A percentile compares a stretch with the other conserved stretches of the same genome.
Evolutionary conservation across 148 eudicot species (phyloP).

Genomic region (Diospyros kaki): DNA sequence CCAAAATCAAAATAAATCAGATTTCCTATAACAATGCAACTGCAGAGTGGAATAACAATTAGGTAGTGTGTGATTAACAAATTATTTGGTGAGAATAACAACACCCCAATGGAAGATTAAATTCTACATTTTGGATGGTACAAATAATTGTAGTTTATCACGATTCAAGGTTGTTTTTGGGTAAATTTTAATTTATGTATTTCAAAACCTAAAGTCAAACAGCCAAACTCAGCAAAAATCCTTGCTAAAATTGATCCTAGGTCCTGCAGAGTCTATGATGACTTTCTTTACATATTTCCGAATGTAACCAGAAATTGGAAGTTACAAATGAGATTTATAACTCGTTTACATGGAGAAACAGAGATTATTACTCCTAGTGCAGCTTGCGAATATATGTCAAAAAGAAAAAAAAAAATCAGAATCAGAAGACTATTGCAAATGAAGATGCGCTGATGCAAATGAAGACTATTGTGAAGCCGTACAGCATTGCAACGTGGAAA

Average conservation of each 20-base stretch:
- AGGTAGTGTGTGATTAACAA: no score
- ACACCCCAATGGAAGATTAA: no score
- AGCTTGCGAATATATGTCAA: background rate
- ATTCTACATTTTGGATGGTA: no score
- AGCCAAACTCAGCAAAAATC: background rate
- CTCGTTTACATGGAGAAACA: no score
- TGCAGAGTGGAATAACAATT: no score
- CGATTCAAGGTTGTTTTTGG: no score
- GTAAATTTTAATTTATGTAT: no score
- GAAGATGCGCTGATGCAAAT: background rate
- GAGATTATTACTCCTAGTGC: background rate
- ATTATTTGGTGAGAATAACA: no score
- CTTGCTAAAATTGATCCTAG: constrained; percentile 1
- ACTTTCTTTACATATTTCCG: background rate
- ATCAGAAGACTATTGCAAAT: constrained; percentile 5
- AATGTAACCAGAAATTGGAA: background rate
- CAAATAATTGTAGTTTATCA: no score
- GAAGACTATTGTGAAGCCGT: no score
- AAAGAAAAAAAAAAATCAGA: background rate
- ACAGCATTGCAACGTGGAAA: background rate
- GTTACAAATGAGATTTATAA: background rate
- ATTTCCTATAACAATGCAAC: no score
- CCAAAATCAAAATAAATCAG: no score
- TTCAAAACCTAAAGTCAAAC: background rate
- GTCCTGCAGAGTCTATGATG: background rate